Evolutionary conservation across 805 yeast genomes (phyloP).

Genomic region (Suhomyces pyralidae): DNA sequence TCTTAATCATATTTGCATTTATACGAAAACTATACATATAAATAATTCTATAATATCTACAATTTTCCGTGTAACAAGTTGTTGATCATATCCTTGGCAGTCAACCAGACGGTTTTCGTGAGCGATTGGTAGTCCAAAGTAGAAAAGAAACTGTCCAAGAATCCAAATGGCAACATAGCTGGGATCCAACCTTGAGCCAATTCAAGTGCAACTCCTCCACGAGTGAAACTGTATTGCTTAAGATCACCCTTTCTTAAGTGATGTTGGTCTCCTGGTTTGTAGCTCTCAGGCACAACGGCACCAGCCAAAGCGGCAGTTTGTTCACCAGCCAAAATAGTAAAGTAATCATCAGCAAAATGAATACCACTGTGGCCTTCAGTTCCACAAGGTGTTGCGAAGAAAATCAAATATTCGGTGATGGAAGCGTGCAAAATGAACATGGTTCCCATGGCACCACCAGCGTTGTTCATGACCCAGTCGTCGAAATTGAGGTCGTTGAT

Average conservation of each 20-base stretch:
- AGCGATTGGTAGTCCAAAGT: conserved; percentile 78
- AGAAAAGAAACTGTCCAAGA: conserved; percentile 72
- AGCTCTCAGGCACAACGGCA: conserved; percentile 64
- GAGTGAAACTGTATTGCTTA: conserved; percentile 85
- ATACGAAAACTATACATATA: not conserved
- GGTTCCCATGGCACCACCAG: conserved; percentile 98
- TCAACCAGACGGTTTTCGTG: conserved; percentile 63
- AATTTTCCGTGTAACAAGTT: conserved; percentile 72
- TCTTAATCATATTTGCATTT: not conserved
- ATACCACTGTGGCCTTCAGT: conserved; percentile 96
- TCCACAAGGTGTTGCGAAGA: conserved; percentile 91
- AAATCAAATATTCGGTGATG: conserved; percentile 83
- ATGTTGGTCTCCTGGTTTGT: conserved; percentile 83
- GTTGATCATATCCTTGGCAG: conserved; percentile 74
- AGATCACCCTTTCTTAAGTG: conserved; percentile 68
- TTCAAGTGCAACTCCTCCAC: conserved; percentile 84
- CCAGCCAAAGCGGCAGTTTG: conserved; percentile 71
- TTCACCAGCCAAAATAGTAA: conserved; percentile 80
- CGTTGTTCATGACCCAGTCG: conserved; percentile 96
- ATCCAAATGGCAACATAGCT: conserved; percentile 95
- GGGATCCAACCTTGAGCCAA: conserved; percentile 99
- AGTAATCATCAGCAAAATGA: conserved; percentile 96
- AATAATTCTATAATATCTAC: conserved; percentile 30
- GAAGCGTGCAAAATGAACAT: conserved; percentile 96
- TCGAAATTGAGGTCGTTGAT: conserved; percentile 70